Evolutionary conservation across 768 basidiomycete species (phyloP), one percentile per base, ranked within the genome.

Genomic region (Crassisporium funariophilum): DNA sequence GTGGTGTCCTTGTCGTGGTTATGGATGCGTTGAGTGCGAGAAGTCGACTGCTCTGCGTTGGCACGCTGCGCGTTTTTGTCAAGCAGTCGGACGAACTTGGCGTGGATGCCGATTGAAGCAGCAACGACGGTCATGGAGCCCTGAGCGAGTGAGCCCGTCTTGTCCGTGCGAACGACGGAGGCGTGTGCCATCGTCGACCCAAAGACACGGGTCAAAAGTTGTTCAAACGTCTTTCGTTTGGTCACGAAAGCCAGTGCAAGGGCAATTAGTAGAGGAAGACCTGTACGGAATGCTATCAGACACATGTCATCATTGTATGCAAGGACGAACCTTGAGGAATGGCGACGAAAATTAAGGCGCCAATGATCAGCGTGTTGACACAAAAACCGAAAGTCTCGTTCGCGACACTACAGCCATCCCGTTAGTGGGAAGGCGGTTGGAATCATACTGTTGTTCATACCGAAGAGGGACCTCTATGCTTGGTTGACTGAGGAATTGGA

Each of bases 151-250:
- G 95, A 98, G 27, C 95, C 95, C 1, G 94, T 95, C 72, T 95
- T 95, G 76, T 95, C 93, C 11, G 93, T 95, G 69, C 92, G 94
- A 4, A 98, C 82, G 48, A 98, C 94, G 16, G 89, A 95, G 4
- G 95, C 91, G 57, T 98, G 97, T 15, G 91, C 95, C 95, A 98
- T 98, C 0, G 93, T 98, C 71, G 94, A 94, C 5, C 91, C 91
- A 25, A 99, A 82, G 4, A 98, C 91, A 44, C 95, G 93, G 22
- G 98, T 95, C 34, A 99, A 82, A 0, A 98, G 76, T 43, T 97
- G 95, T 67, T 94, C 89, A 60, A 85, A 80, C 7, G 95, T 91
- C 97, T 98, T 98, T n/a, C 95, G 86, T 59, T 90, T 94, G 36
- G 97, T 99, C 0, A 95, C 97, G 60, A 98, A 99, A 1, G 97